Conservation (phyloP, 495 filamentous ascomycete genomes). For the Aspergillus wentii region DNA sequence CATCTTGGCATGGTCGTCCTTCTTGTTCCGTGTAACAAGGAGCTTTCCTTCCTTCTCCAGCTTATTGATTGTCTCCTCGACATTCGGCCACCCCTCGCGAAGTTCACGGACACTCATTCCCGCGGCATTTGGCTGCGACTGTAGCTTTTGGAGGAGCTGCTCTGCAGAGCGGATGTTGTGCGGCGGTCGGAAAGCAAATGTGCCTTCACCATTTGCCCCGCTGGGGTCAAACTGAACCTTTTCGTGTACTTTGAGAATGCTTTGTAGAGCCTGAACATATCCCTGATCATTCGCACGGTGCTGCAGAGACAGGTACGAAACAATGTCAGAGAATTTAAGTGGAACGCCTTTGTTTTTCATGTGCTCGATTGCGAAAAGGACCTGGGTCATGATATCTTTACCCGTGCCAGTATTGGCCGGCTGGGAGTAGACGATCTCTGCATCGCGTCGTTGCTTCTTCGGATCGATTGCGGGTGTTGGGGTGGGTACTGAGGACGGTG, state of each 20-base stretch:
- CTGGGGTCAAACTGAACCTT: constrained; percentile 67
- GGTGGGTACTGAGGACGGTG: constrained; percentile 32
- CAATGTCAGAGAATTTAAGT: constrained; percentile 66
- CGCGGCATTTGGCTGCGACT: constrained; percentile 72
- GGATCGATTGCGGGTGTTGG: constrained; percentile 35
- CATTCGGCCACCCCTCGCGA: constrained; percentile 90
- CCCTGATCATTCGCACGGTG: constrained; percentile 42
- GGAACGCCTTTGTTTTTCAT: constrained; percentile 73
- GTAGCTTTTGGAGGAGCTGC: constrained; percentile 73
- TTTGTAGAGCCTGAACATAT: constrained; percentile 39
- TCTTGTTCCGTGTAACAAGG: constrained; percentile 83
- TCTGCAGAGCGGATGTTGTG: constrained; percentile 71
- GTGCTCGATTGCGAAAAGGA: constrained; percentile 76
- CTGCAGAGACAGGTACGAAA: constrained; percentile 69
- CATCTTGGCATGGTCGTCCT: constrained; percentile 78
- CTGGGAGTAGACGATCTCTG: constrained; percentile 67
- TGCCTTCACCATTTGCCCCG: constrained; percentile 55
- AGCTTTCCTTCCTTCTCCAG: constrained; percentile 76
- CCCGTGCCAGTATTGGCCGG: constrained; percentile 73
- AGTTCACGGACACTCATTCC: constrained; percentile 81
- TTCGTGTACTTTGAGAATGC: constrained; percentile 49
- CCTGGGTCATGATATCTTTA: constrained; percentile 74
- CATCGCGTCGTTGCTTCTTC: constrained; percentile 57
- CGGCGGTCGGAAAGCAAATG: constrained; percentile 71
- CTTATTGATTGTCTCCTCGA: constrained; percentile 67